Base-by-base conservation (phyloP, 495 filamentous ascomycete genomes). In the Penicillium turbatum region DNA sequence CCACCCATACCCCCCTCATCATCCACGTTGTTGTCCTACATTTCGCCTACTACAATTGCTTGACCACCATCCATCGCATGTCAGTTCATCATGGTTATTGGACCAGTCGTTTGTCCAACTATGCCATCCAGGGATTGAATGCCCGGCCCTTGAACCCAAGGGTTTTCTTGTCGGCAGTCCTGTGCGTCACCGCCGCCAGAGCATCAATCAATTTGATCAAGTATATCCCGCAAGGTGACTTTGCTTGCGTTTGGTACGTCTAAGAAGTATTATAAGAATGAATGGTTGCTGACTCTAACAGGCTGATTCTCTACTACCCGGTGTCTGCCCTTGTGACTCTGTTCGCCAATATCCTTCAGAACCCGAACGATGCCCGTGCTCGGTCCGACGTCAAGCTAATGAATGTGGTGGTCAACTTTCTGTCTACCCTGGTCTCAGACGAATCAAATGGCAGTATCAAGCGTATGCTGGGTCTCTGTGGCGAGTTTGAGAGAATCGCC, bases 21-120 rank as follows among this genome's bases (percentile, higher is more conserved):
- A 77, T 98, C 2, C 95, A 97, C 55, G 82, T 98, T 53, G 90
- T 93, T 44, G 86, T 95, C 61, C 72, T 98, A 36, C 93, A 97
- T 64, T 96, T 97, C 65, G 84, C 90, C 30, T 98, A 98, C 71
- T 97, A 98, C 75, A 98, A 97, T 66, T 95, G 90, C 61, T 77
- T 98, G 50, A 97, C 92, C 12, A 98, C 93, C 1, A 96, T 98
- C 48, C 93, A 98, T 71, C 89, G 93, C 19, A 97, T 97, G 93
- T 95, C 90, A 5, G 85, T 97, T 45, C 93, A 98, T 67, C 95
- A 97, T 65, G 93, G 93, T 2, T 97, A 96, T 73, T 98, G 93
- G 93, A 96, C 92, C 7, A 96, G 88, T 61, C 83, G 93, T 37
- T 76, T 97, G 19, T 95, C 92, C 26, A 92, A 97, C 60, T 98